Evolutionary conservation across 768 basidiomycete species (phyloP), one percentile per base, ranked within the genome.

Genomic region (Rhodotorula toruloides): DNA sequence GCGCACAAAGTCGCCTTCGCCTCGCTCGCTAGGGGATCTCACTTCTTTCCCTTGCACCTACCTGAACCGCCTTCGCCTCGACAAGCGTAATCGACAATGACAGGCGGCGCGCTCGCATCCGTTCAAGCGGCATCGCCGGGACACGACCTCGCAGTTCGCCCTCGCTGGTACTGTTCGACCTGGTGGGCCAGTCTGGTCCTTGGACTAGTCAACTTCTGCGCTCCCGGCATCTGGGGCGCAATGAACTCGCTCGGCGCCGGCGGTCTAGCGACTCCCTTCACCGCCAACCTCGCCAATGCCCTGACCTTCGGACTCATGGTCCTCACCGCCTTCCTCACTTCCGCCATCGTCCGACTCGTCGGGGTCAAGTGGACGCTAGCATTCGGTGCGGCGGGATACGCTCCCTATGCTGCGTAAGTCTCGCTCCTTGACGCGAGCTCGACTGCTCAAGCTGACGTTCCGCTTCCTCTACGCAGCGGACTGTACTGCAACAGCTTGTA

Each of bases 241-340:
- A 67, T 67, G 65, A 67, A 68, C 34, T 54, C 54, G 13, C 42
- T 67, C 21, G 65, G 65, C 9, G 64, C 64, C 1, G 64, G 64
- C 9, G 64, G 64, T 3, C 7, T 17, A 1, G 43, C 31, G 25
- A 58, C 50, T 3, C 64, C 64, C 7, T 59, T 19, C 42, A 29
- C 40, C 7, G 64, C 59, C 17, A 59, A 61, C 12, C 52, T 11
- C 6, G 31, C 54, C 22, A 67, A 67, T 27, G 59, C 65, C 32
- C 59, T 61, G 42, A 67, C 65, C 8, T 68, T 68, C 57, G 46
- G 50, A 4, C 21, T 68, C 7, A 68, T 68, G 67, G 67, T 68
- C 32, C 6, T 63, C 21, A 57, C 67, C 5, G 59, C 59, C 11
- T 68, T 68, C 61, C n/a, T 54, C 2, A 61, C 61, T 5, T 58